These are phyloP conservation scores for Naganishia vishniacii DNA, from an alignment of 768 basidiomycete genomes.

Conservation along the genomic window DNA sequence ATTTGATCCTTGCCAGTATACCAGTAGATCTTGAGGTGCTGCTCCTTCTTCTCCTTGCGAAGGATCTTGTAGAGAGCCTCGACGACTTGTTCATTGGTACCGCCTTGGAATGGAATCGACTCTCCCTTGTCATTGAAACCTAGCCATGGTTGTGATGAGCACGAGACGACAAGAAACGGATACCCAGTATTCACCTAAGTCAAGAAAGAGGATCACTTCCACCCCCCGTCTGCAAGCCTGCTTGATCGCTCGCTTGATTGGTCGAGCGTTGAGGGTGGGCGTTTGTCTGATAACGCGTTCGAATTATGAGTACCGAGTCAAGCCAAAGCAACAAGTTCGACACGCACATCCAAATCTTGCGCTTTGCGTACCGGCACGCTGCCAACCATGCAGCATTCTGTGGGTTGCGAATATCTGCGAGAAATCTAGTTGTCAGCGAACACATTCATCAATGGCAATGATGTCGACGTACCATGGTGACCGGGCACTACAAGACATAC, in stretches of 20 bases:
- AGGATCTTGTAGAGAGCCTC: constrained; percentile 58
- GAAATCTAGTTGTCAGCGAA: constrained; percentile 29
- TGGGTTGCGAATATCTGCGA: constrained; percentile 52
- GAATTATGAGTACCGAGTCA: neutral
- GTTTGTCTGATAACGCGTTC: constrained; percentile 54
- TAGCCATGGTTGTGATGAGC: constrained; percentile 5
- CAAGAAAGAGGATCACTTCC: constrained; percentile 59
- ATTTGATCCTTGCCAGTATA: constrained; percentile 64
- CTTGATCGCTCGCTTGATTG: constrained; percentile 59
- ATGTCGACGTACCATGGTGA: constrained; percentile 39
- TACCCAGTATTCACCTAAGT: constrained; percentile 52
- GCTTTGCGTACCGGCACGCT: constrained; percentile 58
- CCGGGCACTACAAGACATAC: constrained; percentile 48
- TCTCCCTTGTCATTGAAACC: constrained; percentile 59
- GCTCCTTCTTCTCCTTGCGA: constrained; percentile 52
- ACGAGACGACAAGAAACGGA: constrained; percentile 47
- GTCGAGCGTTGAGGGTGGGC: constrained; percentile 65
- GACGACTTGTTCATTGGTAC: constrained; percentile 66
- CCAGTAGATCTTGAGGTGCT: constrained; percentile 52
- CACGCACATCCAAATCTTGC: constrained; percentile 61
- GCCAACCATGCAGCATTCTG: constrained; percentile 68
- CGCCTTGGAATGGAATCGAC: constrained; percentile 63
- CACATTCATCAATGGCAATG: neutral
- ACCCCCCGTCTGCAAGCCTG: constrained; percentile 61
- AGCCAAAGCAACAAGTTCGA: neutral